Evolutionary conservation across 495 filamentous ascomycete species (phyloP).

Genomic region (Penicillium ochrochloron): DNA sequence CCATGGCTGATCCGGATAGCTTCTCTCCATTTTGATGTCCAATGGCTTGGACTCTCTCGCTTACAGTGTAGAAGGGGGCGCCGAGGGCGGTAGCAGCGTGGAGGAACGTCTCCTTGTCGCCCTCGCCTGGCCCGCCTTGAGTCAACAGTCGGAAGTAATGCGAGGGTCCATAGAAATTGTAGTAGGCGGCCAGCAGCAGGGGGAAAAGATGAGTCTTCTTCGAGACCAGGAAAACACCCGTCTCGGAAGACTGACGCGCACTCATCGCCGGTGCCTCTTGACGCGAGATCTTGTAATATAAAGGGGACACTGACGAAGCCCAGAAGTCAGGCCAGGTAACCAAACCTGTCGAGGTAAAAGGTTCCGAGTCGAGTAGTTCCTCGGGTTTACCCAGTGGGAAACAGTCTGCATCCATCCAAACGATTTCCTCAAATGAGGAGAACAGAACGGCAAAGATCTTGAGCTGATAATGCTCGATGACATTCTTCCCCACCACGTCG

Average conservation of each 20-base stretch:
- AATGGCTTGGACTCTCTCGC: conserved; percentile 44
- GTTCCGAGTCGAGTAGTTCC: conserved; percentile 52
- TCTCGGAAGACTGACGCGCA: conserved; percentile 54
- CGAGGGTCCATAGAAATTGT: conserved; percentile 63
- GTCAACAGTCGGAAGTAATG: conserved; percentile 63
- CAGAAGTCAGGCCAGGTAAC: conserved; percentile 70
- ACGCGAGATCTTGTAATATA: conserved; percentile 59
- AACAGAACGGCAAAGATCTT: conserved; percentile 65
- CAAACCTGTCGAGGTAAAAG: conserved; percentile 56
- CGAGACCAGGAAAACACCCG: conserved; percentile 61
- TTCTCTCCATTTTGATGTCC: conserved; percentile 42
- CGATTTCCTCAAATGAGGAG: conserved; percentile 62
- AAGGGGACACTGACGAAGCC: conserved; percentile 54
- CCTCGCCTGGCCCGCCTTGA: conserved; percentile 60
- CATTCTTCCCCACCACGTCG: conserved; percentile 46
- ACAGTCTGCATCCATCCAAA: conserved; percentile 66
- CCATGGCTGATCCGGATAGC: conserved; percentile 46
- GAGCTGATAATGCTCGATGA: conserved; percentile 58
- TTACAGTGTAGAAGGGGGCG: conserved; percentile 56
- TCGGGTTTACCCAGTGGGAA: conserved; percentile 59
- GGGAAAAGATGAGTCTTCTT: conserved; percentile 57
- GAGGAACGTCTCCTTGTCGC: conserved; percentile 70
- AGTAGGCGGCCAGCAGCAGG: conserved; percentile 63
- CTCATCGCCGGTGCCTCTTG: conserved; percentile 46
- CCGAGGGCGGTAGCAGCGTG: conserved; percentile 56